Conservation (phyloP, 2,329 filamentous ascomycete species). For the Penicillium janthinellum region DNA sequence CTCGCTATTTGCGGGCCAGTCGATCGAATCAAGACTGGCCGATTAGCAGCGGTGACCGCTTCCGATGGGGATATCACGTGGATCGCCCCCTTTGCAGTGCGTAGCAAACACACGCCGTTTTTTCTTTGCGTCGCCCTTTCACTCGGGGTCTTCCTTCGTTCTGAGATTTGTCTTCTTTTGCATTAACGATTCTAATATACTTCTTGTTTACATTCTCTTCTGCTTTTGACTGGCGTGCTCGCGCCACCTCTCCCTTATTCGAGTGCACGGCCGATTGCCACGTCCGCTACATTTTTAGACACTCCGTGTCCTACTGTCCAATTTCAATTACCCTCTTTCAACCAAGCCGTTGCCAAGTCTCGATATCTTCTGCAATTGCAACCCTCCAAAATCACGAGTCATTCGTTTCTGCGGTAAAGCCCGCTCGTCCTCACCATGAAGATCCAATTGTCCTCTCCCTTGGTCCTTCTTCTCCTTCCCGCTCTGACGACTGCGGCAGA, state of each 20-base stretch:
- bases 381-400: not conserved
- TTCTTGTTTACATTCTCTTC: not conserved
- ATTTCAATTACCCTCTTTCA: not conserved
- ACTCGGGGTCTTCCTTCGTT: not conserved
- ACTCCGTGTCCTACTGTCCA: not conserved
- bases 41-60: not conserved
- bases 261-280: not conserved
- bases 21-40: not conserved
- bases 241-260: not conserved
- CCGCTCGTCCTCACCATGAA: conserved; percentile 34
- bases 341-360: not conserved
- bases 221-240: not conserved
- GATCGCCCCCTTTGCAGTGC: conserved; percentile 8
- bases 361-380: not conserved
- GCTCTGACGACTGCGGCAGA: conserved; percentile 34
- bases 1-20: not conserved
- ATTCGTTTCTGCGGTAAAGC: conserved; percentile 12
- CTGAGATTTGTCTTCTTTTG: not conserved
- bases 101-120: not conserved
- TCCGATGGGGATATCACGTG: conserved; percentile 7
- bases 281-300: conserved; percentile 1
- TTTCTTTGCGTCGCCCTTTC: not conserved
- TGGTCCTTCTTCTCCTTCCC: conserved; percentile 41
- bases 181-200: conserved; percentile 4
- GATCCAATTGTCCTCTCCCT: conserved; percentile 32